Evolutionary conservation across 2,329 filamentous ascomycete genomes (phyloP), one percentile per base, ranked within the genome.

Genomic region (Samsoniella hepiali): DNA sequence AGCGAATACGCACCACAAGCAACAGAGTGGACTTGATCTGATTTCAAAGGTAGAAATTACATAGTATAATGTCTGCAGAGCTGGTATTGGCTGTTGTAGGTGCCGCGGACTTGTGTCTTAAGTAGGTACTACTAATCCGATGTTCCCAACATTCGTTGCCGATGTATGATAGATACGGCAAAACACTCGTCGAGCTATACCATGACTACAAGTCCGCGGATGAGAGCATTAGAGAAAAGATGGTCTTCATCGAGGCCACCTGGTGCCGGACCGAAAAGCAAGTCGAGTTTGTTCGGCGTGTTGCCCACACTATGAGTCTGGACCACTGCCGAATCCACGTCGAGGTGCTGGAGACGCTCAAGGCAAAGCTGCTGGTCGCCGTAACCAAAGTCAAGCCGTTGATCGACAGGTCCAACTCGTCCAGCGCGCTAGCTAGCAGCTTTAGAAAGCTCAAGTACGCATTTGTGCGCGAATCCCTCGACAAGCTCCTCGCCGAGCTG

Each of bases 311-410:
- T 9, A 55, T 55, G 22, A 17, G 29, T 5, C 15, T 29, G 3
- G 5, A 42, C 51, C 22, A 55, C 11, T 55, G 34, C 15, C 11
- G 22, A 17, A 55, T 55, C 22, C 51, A 40, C 10, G 32, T 27
- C 7, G 51, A 40, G 5, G 36, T 55, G n/a, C n/a, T 42, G n/a
- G n/a, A 55, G 34, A 55, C 36, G 6, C n/a, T 55, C n/a, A 27
- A 40, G n/a, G 34, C 34, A 22, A 55, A 55, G 2, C 13, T 55
- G 32, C n/a, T 55, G 17, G 50, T 17, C 10, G 50, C 50, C 32
- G 22, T 13, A 10, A 82, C 83, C 80, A 81, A 82, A 51, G n/a
- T 36, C 31, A 51, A 29, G 22, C 42, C 22, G 22, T 22, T 22
- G 22, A 22, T 22, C 22, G 22, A 22, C 22, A 22, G 22, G 22